Conservation (phyloP, 2,329 filamentous ascomycete genomes). For the Triangularia verruculosa region DNA sequence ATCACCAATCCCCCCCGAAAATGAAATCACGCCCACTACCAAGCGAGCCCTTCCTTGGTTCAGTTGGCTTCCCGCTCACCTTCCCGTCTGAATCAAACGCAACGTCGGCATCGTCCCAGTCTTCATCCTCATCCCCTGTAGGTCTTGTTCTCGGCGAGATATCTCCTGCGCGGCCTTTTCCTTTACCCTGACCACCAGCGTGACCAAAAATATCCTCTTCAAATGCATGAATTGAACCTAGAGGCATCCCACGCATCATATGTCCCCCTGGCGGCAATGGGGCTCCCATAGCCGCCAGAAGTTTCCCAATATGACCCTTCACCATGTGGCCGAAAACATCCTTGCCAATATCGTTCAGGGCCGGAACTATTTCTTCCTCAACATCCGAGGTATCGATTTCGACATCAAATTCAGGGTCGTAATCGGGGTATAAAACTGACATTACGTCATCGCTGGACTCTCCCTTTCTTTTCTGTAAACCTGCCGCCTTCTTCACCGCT, state of each 20-base stretch:
- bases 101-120: neutral
- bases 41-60: neutral
- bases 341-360: neutral
- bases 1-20: too few relatives aligned
- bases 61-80: neutral
- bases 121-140: neutral
- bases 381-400: neutral
- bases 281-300: neutral
- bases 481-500: neutral
- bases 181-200: neutral
- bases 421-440: neutral
- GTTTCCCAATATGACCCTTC: neutral
- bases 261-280: neutral
- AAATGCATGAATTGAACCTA: neutral
- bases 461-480: neutral
- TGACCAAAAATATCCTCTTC: neutral
- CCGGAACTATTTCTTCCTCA: neutral
- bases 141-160: neutral
- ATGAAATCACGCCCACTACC: neutral
- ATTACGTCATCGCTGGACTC: neutral
- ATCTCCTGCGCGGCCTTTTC: neutral
- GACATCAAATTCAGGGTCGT: neutral
- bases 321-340: neutral
- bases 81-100: neutral
- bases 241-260: neutral